Conservation (phyloP, 768 basidiomycete genomes). For the Lactarius sp. region DNA sequence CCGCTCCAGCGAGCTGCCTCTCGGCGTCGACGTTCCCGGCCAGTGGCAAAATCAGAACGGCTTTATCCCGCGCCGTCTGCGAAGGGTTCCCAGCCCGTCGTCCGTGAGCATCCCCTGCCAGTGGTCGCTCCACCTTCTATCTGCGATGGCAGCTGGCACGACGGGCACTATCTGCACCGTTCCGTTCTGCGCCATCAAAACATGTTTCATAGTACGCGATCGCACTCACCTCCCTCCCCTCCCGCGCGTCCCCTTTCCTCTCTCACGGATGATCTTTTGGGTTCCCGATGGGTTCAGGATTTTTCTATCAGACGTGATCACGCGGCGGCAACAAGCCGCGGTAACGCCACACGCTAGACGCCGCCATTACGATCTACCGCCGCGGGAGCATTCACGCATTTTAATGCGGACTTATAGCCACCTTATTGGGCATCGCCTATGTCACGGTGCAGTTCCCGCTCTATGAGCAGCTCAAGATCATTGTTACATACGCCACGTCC, state of each 20-base stretch:
- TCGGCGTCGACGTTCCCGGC: conserved; percentile 32
- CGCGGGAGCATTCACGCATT: conserved; percentile 84
- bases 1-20: conserved; percentile 63
- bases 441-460: conserved; percentile 97
- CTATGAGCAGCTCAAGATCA: conserved; percentile 86
- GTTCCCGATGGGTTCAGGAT: not conserved
- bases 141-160: conserved; percentile 95
- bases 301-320: conserved; percentile 64
- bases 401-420: conserved; percentile 92
- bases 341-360: conserved; percentile 77
- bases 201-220: conserved; percentile 84
- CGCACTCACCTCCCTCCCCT: too few species aligned
- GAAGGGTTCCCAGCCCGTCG: conserved; percentile 78
- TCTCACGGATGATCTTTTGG: not conserved
- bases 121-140: conserved; percentile 87
- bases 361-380: conserved; percentile 83
- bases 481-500: conserved; percentile 67
- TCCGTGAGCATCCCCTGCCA: conserved; percentile 75
- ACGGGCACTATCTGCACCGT: conserved; percentile 91
- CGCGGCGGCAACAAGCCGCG: conserved; percentile 55
- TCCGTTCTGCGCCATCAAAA: conserved; percentile 98
- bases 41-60: conserved; percentile 36
- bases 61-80: conserved; percentile 80
- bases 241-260: too few species aligned
- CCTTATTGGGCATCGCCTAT: conserved; percentile 86